A percentile compares a stretch with the other conserved stretches of the same genome.
Evolutionary conservation across 805 yeast genomes (phyloP).

Genomic region (Debaryomyces prosopidis): DNA sequence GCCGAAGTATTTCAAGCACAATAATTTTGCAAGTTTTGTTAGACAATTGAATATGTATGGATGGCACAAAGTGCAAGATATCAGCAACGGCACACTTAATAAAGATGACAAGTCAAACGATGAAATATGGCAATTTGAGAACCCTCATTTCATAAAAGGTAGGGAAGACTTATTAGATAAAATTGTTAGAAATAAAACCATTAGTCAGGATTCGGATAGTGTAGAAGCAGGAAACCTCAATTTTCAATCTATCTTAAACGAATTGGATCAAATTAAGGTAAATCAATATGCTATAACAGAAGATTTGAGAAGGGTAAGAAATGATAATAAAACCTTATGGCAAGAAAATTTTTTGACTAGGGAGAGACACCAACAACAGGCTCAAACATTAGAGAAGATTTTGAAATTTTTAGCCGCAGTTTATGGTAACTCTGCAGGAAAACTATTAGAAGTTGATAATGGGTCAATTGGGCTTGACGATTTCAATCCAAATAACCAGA

Average conservation of each 20-base stretch:
- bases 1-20: slow-evolving; percentile 92
- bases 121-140: slow-evolving; percentile 87
- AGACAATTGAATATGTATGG: slow-evolving; percentile 98
- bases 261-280: slow-evolving; percentile 71
- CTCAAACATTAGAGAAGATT: slow-evolving; percentile 85
- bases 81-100: slow-evolving; percentile 67
- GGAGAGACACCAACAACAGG: slow-evolving; percentile 82
- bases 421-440: slow-evolving; percentile 63
- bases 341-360: slow-evolving; percentile 80
- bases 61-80: slow-evolving; percentile 97
- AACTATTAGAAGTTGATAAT: slow-evolving; percentile 38
- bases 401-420: slow-evolving; percentile 83
- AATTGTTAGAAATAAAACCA: slow-evolving; percentile 73
- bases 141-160: slow-evolving; percentile 73
- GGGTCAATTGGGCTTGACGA: slow-evolving; percentile 12
- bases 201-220: slow-evolving; percentile 19
- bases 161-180: slow-evolving; percentile 83
- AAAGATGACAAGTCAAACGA: slow-evolving; percentile 52
- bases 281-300: slow-evolving; percentile 82
- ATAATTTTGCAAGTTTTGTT: slow-evolving; percentile 92
- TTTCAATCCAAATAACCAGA: slow-evolving; percentile 15
- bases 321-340: slow-evolving; percentile 91
- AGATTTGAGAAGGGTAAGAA: slow-evolving; percentile 77
- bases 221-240: slow-evolving; percentile 37
- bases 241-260: slow-evolving; percentile 57